Base-by-base conservation (phyloP, 2,329 filamentous ascomycete genomes). In the Stachybotrys chlorohalonatus region DNA sequence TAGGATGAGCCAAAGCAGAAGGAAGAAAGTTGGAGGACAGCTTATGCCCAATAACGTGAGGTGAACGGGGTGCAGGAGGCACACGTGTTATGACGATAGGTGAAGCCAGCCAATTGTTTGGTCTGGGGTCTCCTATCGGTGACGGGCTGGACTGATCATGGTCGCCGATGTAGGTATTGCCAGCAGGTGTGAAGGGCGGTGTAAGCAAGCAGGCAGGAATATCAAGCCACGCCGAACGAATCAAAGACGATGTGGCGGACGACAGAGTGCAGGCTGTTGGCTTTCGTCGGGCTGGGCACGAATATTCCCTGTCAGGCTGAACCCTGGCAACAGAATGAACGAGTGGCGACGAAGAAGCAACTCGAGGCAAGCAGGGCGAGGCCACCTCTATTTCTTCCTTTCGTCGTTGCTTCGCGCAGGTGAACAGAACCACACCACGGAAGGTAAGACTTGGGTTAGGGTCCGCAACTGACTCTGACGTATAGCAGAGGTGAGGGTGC, bases 121-220 rank as follows among this genome's bases (percentile, higher is more conserved):
- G 57, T 52, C 47, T 57, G 58, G 55, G 51, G 48, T 45, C 49
- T 46, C 56, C 56, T 66, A 62, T 58, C 52, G 54, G 52, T 52
- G 39, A 53, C 54, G 56, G 49, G 48, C 52, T 52, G 53, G 47
- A 47, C 36, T 24, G 59, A 65, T 54, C 64, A 66, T 66, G 60
- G 49, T 63, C 53, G 58, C 58, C 57, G 36, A 13, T 42, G 36
- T 2, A 42, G 13, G 9, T 42, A 9, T 42, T 13, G 36, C 24
- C 36, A 42, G 36, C 36, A 42, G 36, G 11, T 47, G n/a, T 24
- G 17, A 24, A 47, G 46, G 46, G 46, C 46, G 46, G 46, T 47
- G 46, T 47, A 47, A 47, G 46, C n/a, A 16, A 13, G 24, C 9
- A 31, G 24, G 17, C 47, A 49, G 11, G 15, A 42, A 9, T 13